These are phyloP conservation scores for Cytidiella melzeri DNA, from an alignment of 768 basidiomycete genomes.

Conservation along the genomic window DNA sequence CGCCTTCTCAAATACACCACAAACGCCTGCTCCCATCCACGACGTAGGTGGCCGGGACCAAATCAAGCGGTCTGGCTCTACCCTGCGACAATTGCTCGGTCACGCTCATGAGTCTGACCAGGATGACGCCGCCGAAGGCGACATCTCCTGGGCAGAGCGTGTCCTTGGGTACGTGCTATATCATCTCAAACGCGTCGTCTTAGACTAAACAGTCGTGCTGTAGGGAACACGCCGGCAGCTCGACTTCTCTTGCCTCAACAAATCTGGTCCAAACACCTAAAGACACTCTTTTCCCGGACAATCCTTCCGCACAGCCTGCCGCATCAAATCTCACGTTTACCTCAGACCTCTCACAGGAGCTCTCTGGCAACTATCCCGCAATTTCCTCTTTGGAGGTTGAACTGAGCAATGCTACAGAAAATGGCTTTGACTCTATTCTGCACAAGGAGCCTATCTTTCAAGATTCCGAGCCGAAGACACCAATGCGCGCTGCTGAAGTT, in stretches of 20 bases:
- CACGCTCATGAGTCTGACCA: slow-evolving; percentile 30
- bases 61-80: slow-evolving; percentile 59
- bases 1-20: slow-evolving; percentile 59
- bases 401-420: slow-evolving; percentile 41
- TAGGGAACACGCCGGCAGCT: slow-evolving; percentile 42
- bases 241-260: slow-evolving; percentile 28
- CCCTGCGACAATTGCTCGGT: slow-evolving; percentile 67
- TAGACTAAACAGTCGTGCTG: not conserved
- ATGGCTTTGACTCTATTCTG: slow-evolving; percentile 7
- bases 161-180: slow-evolving; percentile 9
- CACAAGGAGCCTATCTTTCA: not conserved
- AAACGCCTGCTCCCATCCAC: slow-evolving; percentile 24
- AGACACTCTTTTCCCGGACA: slow-evolving; percentile 33
- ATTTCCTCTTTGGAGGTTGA: slow-evolving; percentile 78
- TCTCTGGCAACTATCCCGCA: slow-evolving; percentile 32
- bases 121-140: slow-evolving; percentile 45
- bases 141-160: slow-evolving; percentile 82
- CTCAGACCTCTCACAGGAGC: slow-evolving; percentile 37
- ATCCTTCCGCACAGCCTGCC: slow-evolving; percentile 17
- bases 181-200: not conserved
- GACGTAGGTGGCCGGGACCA: slow-evolving; percentile 41
- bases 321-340: slow-evolving; percentile 34
- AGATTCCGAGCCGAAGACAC: slow-evolving; percentile 37
- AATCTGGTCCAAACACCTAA: slow-evolving; percentile 46
- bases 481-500: slow-evolving; percentile 67